Evolutionary conservation across 768 basidiomycete genomes (phyloP).

Genomic region (Pluteus cervinus): DNA sequence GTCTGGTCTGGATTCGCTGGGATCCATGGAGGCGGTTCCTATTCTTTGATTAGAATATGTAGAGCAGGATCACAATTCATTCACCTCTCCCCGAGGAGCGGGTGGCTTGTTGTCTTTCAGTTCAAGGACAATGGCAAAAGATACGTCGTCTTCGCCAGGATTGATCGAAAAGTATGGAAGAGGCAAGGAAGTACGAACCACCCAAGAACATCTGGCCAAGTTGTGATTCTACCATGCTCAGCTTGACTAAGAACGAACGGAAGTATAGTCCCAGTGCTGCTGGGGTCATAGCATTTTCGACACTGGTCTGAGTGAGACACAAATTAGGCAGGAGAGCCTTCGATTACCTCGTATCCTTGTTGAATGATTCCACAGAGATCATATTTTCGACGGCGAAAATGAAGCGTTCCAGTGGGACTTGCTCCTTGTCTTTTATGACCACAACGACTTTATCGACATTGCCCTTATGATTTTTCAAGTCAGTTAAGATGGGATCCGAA

Average conservation of each 20-base stretch:
- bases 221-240: conserved; percentile 71
- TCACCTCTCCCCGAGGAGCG: conserved; percentile 40
- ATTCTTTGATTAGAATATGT: neutral
- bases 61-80: conserved; percentile 2
- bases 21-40: conserved; percentile 77
- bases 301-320: conserved; percentile 34
- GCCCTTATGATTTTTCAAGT: conserved; percentile 42
- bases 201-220: conserved; percentile 53
- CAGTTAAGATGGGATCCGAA: neutral
- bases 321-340: conserved; percentile 2
- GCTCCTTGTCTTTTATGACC: conserved; percentile 78
- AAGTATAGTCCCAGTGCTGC: conserved; percentile 67
- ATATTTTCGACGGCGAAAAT: conserved; percentile 84
- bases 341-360: conserved; percentile 66
- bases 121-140: conserved; percentile 82
- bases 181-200: conserved; percentile 27
- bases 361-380: conserved; percentile 62
- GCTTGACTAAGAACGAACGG: conserved; percentile 76
- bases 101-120: conserved; percentile 63
- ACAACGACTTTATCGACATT: conserved; percentile 75
- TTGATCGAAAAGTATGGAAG: neutral
- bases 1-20: conserved; percentile 68
- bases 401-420: conserved; percentile 83
- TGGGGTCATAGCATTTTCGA: conserved; percentile 64
- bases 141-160: conserved; percentile 48